A percentile compares a stretch with the other conserved stretches of the same genome.
Conservation (phyloP, 2,329 filamentous ascomycete species). For the Aureobasidium zeae region DNA sequence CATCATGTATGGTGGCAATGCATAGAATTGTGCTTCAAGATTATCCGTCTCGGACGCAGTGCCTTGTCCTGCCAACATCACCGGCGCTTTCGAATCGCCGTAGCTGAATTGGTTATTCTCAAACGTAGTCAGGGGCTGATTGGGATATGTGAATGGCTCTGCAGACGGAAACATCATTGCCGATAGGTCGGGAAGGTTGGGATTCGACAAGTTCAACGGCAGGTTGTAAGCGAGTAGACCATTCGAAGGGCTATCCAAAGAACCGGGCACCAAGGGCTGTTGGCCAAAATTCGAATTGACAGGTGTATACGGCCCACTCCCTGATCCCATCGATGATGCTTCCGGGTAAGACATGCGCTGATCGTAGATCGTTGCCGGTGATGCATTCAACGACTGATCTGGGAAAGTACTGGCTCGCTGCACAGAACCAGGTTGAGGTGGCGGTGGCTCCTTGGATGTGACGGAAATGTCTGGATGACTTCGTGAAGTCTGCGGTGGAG, state of each 20-base stretch:
- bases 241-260: constrained; percentile 11
- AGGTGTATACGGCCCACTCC: constrained; percentile 16
- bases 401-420: constrained; percentile 33
- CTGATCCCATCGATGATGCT: constrained; percentile 11
- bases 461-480: constrained; percentile 18
- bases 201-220: constrained; percentile 23
- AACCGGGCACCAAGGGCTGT: background rate
- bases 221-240: constrained; percentile 14
- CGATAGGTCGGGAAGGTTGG: constrained; percentile 57
- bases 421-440: constrained; percentile 4
- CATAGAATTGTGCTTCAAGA: constrained; percentile 64
- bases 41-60: constrained; percentile 40
- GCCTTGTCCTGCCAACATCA: constrained; percentile 13
- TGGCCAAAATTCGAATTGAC: constrained; percentile 12
- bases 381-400: constrained; percentile 20
- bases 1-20: constrained; percentile 62
- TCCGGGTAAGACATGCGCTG: constrained; percentile 12
- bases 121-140: constrained; percentile 57
- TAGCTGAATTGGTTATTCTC: constrained; percentile 35
- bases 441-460: background rate
- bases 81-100: constrained; percentile 1
- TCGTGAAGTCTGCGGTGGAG: constrained; percentile 6
- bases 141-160: constrained; percentile 72
- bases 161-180: constrained; percentile 72
- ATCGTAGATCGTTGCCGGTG: constrained; percentile 2